These are phyloP conservation scores for Hypseocharis bilobata DNA, from an alignment of 441 rosid genomes.

Conservation along the genomic window DNA sequence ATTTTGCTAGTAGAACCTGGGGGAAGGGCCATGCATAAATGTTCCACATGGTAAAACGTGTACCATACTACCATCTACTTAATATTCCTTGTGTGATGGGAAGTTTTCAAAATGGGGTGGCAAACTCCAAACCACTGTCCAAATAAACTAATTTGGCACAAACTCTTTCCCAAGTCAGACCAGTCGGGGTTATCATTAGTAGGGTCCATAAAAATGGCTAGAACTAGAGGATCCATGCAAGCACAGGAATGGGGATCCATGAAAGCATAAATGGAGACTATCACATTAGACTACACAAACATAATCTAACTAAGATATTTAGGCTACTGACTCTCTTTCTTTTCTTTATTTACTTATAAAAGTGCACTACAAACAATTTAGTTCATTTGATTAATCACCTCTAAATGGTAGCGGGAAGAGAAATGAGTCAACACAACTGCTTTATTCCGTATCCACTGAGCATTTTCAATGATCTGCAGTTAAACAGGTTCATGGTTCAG, in stretches of 20 bases:
- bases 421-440: conserved; percentile 72
- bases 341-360: too few species aligned
- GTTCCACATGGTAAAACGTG: neutral
- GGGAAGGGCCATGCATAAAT: neutral
- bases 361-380: conserved; percentile 8
- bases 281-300: too few species aligned
- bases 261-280: too few species aligned
- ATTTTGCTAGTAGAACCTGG: too few species aligned
- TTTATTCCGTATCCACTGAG: conserved; percentile 80
- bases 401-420: conserved; percentile 72
- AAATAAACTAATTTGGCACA: too few species aligned
- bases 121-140: too few species aligned
- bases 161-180: too few species aligned
- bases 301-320: neutral
- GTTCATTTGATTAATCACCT: conserved; percentile 38
- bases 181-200: too few species aligned
- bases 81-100: too few species aligned
- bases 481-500: conserved; percentile 2
- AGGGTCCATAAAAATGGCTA: too few species aligned
- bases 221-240: too few species aligned
- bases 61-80: neutral
- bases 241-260: too few species aligned
- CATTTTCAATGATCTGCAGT: conserved; percentile 67
- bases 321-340: neutral
- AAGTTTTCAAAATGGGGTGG: conserved; percentile 5